phyloP scores from a whole-genome alignment of 768 basidiomycete species.

The Boletus tomentosulus region DNA sequence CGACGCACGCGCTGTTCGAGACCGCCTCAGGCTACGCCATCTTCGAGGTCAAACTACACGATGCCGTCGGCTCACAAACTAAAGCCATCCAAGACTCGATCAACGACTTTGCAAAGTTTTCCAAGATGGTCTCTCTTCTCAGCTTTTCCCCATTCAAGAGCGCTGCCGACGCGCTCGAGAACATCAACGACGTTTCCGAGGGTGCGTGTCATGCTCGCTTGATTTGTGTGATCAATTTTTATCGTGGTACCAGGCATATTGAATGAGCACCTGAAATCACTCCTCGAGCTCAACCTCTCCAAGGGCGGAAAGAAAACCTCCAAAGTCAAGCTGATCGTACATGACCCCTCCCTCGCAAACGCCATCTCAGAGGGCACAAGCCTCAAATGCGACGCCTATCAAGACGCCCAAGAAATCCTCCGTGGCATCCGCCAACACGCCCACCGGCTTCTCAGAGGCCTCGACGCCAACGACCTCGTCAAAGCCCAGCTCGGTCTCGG shows the following conservation, averaged over 20 bases:
- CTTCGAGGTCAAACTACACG: conserved; percentile 81
- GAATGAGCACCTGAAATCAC: conserved; percentile 75
- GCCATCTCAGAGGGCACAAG: conserved; percentile 70
- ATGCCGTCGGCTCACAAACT: conserved; percentile 82
- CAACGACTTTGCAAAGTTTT: conserved; percentile 81
- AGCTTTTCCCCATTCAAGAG: conserved; percentile 94
- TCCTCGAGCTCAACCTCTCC: conserved; percentile 84
- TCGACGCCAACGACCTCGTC: conserved; percentile 81
- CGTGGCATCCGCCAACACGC: conserved; percentile 93
- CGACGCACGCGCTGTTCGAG: conserved; percentile 90
- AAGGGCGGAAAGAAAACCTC: conserved; percentile 65
- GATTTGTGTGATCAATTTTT: neutral
- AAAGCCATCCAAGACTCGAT: conserved; percentile 81
- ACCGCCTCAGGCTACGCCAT: conserved; percentile 92
- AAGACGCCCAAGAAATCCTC: conserved; percentile 77
- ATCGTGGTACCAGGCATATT: conserved; percentile 57
- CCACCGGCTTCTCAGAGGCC: conserved; percentile 81
- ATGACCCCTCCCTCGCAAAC: conserved; percentile 69
- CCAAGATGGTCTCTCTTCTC: conserved; percentile 85
- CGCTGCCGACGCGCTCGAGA: conserved; percentile 91
- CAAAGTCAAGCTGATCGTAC: conserved; percentile 70
- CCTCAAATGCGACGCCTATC: conserved; percentile 77
- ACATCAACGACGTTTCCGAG: conserved; percentile 94
- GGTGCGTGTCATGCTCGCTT: conserved; percentile 45
- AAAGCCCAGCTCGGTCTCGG: conserved; percentile 96